Conservation (phyloP, 805 yeast species). For the Candida lessepsii region DNA sequence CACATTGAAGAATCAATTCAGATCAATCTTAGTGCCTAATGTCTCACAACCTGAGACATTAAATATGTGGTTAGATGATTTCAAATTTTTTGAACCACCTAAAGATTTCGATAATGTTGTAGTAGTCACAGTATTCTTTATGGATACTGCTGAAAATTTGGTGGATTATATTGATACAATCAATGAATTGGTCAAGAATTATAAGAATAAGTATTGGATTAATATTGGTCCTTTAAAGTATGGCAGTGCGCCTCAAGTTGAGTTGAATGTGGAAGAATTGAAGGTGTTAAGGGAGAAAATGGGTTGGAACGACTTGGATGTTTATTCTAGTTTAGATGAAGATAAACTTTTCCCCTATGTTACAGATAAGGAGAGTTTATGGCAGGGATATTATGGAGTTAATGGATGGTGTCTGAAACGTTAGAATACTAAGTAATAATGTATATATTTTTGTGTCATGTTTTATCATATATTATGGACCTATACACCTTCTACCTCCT, state of each 20-base stretch:
- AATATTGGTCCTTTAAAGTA: conserved; percentile 92
- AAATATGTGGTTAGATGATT: conserved; percentile 57
- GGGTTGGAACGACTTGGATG: conserved; percentile 56
- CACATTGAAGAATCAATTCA: conserved; percentile 46
- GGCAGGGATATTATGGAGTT: conserved; percentile 78
- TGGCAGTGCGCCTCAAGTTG: conserved; percentile 80
- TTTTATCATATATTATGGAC: not conserved
- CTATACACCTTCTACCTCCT: not conserved
- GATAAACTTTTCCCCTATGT: conserved; percentile 53
- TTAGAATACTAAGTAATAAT: too few relatives aligned
- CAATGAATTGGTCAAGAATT: conserved; percentile 23
- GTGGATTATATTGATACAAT: conserved; percentile 73
- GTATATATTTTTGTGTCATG: too few relatives aligned
- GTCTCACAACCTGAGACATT: conserved; percentile 47
- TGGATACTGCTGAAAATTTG: conserved; percentile 90
- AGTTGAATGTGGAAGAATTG: conserved; percentile 72
- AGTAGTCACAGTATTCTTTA: conserved; percentile 69
- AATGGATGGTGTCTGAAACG: conserved; percentile 52
- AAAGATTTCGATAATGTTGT: conserved; percentile 45
- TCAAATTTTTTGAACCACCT: conserved; percentile 47
- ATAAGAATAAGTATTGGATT: conserved; percentile 68
- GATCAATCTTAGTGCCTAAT: conserved; percentile 35
- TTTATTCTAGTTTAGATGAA: conserved; percentile 14
- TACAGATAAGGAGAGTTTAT: conserved; percentile 63
- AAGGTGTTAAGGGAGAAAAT: conserved; percentile 45